A percentile compares a stretch with the other conserved stretches of the same genome.
These are phyloP conservation scores for Rhodotorula kratochvilovae DNA, from an alignment of 768 basidiomycete species.

Conservation along the genomic window DNA sequence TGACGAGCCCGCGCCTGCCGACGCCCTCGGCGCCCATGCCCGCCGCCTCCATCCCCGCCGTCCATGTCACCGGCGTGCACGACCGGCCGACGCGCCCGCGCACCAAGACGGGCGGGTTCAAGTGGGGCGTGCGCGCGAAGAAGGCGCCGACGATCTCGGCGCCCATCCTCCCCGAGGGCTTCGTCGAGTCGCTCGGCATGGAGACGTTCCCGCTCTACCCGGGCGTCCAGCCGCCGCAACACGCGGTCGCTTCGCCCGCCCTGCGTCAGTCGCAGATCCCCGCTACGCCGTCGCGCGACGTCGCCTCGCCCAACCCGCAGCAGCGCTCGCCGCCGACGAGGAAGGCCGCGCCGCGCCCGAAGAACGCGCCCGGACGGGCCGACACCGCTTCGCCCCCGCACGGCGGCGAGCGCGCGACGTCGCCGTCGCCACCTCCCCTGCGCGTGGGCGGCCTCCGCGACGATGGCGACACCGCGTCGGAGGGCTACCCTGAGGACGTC, in stretches of 20 bases:
- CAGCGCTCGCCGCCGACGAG: not conserved
- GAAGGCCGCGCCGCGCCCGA: not conserved
- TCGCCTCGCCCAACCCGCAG: not conserved
- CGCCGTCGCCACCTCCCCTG: not conserved
- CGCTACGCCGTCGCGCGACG: not conserved
- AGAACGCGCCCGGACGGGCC: not conserved
- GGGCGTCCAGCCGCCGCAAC: constrained; percentile 18
- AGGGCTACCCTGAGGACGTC: constrained; percentile 1
- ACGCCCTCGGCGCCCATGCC: constrained; percentile 5
- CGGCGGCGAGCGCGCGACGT: not conserved
- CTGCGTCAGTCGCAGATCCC: not conserved
- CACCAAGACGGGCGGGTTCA: not conserved
- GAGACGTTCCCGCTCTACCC: constrained; percentile 31
- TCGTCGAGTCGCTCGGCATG: constrained; percentile 39
- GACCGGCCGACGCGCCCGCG: not conserved
- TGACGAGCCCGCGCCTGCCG: not conserved
- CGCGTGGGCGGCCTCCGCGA: not conserved
- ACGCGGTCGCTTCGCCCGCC: not conserved
- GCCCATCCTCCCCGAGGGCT: constrained; percentile 36
- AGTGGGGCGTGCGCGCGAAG: constrained; percentile 9
- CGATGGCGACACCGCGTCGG: not conserved
- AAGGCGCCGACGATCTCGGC: constrained; percentile 23
- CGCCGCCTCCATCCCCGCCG: not conserved
- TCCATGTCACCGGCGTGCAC: not conserved
- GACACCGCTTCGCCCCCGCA: not conserved